Conservation (phyloP, 148 eudicot species). For the Rhododendron ovatum region DNA sequence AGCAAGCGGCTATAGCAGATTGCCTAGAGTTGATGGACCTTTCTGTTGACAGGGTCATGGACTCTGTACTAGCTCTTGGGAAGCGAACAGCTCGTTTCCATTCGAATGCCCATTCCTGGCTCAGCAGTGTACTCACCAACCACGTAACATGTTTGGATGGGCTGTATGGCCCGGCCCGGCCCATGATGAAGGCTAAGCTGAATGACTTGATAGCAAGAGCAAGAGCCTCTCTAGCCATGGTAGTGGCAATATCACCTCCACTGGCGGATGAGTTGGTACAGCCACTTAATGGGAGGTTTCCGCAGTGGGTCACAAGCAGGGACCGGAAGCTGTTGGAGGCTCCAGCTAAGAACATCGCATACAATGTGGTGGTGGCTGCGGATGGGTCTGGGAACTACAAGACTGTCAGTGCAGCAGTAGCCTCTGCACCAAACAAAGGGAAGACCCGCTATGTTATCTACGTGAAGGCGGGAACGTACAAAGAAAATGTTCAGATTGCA, state of each 20-base stretch:
- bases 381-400: conserved; percentile 36
- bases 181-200: conserved; percentile 17
- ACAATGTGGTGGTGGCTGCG: conserved; percentile 30
- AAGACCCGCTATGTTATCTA: conserved; percentile 25
- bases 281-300: conserved; percentile 13
- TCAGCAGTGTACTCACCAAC: conserved; percentile 45
- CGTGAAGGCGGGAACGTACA: conserved; percentile 34
- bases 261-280: not conserved
- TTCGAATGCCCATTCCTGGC: conserved; percentile 43
- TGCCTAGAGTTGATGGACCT: conserved; percentile 37
- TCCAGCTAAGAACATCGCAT: conserved; percentile 5
- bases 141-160: conserved; percentile 48
- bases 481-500: conserved; percentile 25
- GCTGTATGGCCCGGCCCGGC: conserved; percentile 12
- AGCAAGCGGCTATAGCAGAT: conserved; percentile 25
- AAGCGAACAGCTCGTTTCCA: not conserved
- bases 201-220: conserved; percentile 33
- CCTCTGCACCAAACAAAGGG: conserved; percentile 28
- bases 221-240: conserved; percentile 31
- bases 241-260: conserved; percentile 17
- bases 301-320: conserved; percentile 23
- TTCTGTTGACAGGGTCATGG: conserved; percentile 25
- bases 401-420: conserved; percentile 27
- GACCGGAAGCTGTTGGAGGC: conserved; percentile 24
- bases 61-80: conserved; percentile 18